These are phyloP conservation scores for Wallacemonas sp. DNA, from an alignment of 208 protist genomes.

Conservation along the genomic window DNA sequence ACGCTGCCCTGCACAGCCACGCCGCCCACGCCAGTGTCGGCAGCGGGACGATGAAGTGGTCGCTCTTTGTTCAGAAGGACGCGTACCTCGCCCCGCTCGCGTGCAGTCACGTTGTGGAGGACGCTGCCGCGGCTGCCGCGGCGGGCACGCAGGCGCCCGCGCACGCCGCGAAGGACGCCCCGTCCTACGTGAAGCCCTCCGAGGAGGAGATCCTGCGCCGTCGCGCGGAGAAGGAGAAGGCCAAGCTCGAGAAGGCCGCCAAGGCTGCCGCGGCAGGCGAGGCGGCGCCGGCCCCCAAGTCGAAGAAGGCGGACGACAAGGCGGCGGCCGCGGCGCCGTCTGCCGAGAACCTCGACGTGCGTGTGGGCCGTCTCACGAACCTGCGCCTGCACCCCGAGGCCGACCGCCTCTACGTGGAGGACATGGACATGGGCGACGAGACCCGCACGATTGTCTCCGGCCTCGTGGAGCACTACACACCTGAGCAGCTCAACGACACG, in stretches of 20 bases:
- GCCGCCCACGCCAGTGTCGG: constrained; percentile 22
- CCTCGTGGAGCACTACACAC: constrained; percentile 79
- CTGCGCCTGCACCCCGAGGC: constrained; percentile 82
- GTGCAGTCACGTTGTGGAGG: constrained; percentile 15
- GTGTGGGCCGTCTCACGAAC: constrained; percentile 85
- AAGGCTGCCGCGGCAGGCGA: constrained; percentile 37
- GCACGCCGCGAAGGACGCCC: constrained; percentile 20
- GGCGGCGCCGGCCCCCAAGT: background rate
- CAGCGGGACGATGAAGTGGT: constrained; percentile 43
- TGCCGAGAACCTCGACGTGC: constrained; percentile 50
- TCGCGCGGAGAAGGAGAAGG: constrained; percentile 76
- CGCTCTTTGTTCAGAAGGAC: constrained; percentile 38
- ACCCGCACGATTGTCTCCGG: constrained; percentile 92
- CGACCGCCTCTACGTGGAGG: constrained; percentile 90
- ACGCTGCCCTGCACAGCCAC: constrained; percentile 58
- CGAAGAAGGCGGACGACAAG: constrained; percentile 18
- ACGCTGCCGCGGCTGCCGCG: constrained; percentile 2
- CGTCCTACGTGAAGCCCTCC: constrained; percentile 68
- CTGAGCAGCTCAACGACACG: constrained; percentile 72
- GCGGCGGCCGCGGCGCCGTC: constrained; percentile 10
- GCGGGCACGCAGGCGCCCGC: background rate
- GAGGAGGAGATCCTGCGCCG: constrained; percentile 80
- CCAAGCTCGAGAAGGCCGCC: constrained; percentile 62
- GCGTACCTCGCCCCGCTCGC: constrained; percentile 43
- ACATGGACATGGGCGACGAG: constrained; percentile 92